Evolutionary conservation across 148 eudicot genomes (phyloP).

Genomic region (Salicornia ramosissima): DNA sequence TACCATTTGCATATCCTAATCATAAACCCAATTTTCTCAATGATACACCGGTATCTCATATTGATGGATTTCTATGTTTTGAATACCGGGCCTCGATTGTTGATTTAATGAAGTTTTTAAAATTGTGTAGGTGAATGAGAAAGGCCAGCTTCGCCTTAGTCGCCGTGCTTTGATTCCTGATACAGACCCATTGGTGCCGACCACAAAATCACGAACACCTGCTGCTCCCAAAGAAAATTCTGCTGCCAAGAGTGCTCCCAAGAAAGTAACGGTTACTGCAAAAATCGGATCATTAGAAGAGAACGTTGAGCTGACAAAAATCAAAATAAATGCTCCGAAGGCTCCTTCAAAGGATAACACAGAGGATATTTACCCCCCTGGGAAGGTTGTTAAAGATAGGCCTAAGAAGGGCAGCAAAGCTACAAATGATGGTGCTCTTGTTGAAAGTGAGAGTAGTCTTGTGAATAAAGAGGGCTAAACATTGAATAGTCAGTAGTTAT

Average conservation of each 20-base stretch:
- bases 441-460: conserved; percentile 40
- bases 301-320: conserved; percentile 25
- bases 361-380: conserved; percentile 29
- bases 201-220: conserved; percentile 38
- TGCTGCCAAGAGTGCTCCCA: conserved; percentile 32
- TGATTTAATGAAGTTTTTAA: not conserved
- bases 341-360: conserved; percentile 28
- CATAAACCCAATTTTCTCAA: too few relatives aligned
- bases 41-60: too few relatives aligned
- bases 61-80: not conserved
- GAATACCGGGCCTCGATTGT: not conserved
- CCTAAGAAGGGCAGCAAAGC: conserved; percentile 42
- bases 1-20: too few relatives aligned
- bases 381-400: conserved; percentile 38
- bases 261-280: conserved; percentile 23
- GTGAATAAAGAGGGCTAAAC: conserved; percentile 49
- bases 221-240: conserved; percentile 42
- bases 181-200: conserved; percentile 46
- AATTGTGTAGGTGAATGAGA: conserved; percentile 67
- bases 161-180: conserved; percentile 84
- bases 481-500: not conserved
- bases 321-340: conserved; percentile 17
- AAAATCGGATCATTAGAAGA: conserved; percentile 32
- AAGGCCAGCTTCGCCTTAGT: conserved; percentile 95
- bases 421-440: conserved; percentile 21